Evolutionary conservation across 768 basidiomycete genomes (phyloP).

Genomic region (Kwoniella pini): DNA sequence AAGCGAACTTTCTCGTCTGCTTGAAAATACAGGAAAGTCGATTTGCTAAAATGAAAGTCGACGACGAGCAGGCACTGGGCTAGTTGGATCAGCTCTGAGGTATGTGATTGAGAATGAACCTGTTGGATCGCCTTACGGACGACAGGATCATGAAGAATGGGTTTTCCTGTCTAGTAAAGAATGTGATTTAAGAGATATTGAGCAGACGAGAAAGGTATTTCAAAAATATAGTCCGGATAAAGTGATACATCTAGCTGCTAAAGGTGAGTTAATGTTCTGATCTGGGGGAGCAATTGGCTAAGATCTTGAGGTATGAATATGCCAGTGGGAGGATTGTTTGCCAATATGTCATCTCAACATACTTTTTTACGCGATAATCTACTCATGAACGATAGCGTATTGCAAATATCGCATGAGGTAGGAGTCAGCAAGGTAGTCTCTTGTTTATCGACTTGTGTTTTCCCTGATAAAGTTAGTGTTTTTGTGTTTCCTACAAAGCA

Average conservation of each 20-base stretch:
- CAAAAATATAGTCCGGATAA: conserved; percentile 92
- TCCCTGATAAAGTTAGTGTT: conserved; percentile 71
- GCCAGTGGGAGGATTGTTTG: conserved; percentile 88
- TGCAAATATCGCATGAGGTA: conserved; percentile 70
- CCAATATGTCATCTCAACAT: conserved; percentile 93
- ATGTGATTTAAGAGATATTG: conserved; percentile 77
- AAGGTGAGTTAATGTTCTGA: conserved; percentile 60
- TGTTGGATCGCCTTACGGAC: conserved; percentile 73
- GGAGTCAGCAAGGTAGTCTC: conserved; percentile 77
- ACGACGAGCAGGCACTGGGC: conserved; percentile 59
- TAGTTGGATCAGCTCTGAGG: conserved; percentile 82
- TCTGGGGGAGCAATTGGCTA: too few relatives aligned
- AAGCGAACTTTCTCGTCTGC: background rate
- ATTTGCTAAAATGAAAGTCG: background rate
- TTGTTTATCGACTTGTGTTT: conserved; percentile 95
- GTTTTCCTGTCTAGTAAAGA: conserved; percentile 77
- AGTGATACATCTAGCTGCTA: conserved; percentile 93
- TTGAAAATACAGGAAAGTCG: too few relatives aligned
- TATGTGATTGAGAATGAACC: conserved; percentile 77
- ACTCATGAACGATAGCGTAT: conserved; percentile 91
- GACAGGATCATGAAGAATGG: conserved; percentile 77
- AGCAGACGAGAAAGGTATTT: conserved; percentile 70
- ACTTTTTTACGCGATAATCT: conserved; percentile 93
- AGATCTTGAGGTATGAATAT: too few relatives aligned
- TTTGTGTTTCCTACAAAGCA: background rate